A percentile compares a stretch with the other conserved stretches of the same genome.
phyloP scores from a whole-genome alignment of 805 yeast genomes.

The Pichia paraexigua region DNA sequence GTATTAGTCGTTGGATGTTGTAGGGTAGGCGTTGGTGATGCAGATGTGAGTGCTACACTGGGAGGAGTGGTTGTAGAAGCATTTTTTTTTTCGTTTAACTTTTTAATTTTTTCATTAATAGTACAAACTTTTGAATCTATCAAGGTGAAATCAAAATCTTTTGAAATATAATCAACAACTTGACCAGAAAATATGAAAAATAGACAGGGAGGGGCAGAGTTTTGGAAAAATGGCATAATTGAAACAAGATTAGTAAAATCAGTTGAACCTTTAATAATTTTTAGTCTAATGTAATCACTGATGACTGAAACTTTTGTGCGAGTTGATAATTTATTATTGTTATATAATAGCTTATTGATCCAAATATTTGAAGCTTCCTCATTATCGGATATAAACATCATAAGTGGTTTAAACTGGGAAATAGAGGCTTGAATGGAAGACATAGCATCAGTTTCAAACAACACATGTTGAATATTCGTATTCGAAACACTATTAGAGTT shows the following conservation, averaged over 20 bases:
- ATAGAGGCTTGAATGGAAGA: constrained; percentile 35
- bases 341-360: constrained; percentile 9
- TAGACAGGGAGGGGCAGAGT: constrained; percentile 45
- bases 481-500: background rate
- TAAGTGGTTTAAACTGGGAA: constrained; percentile 29
- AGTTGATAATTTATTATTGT: constrained; percentile 12
- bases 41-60: background rate
- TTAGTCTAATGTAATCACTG: constrained; percentile 33
- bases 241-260: constrained; percentile 45
- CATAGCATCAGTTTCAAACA: constrained; percentile 18
- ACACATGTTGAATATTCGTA: background rate
- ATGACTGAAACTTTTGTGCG: constrained; percentile 13
- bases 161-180: constrained; percentile 36
- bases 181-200: constrained; percentile 44
- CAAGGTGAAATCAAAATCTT: constrained; percentile 21
- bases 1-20: no score
- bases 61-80: background rate
- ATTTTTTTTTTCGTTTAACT: background rate
- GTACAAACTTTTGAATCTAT: constrained; percentile 21
- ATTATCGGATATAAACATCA: constrained; percentile 29
- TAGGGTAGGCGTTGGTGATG: background rate
- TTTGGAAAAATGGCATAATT: constrained; percentile 37
- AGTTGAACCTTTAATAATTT: constrained; percentile 32
- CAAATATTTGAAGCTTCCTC: constrained; percentile 20
- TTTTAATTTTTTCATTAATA: background rate